Evolutionary conservation across 768 basidiomycete species (phyloP).

Genomic region (Panaeolus cyanescens): DNA sequence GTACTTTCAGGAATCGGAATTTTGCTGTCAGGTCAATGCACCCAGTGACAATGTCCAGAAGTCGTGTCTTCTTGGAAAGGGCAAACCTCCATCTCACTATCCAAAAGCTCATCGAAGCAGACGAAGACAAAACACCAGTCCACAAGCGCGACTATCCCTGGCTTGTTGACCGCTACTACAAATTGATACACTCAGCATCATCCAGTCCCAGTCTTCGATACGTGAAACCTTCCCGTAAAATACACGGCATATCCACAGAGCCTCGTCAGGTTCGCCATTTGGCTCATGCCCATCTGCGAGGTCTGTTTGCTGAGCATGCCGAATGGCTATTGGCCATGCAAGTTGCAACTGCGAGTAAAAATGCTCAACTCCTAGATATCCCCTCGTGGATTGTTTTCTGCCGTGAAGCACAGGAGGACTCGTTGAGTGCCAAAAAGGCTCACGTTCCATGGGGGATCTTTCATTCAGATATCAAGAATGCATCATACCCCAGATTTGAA

Average conservation of each 20-base stretch:
- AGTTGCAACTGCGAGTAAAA: slow-evolving; percentile 25
- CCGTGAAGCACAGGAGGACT: slow-evolving; percentile 25
- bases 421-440: slow-evolving; percentile 29
- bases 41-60: slow-evolving; percentile 37
- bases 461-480: slow-evolving; percentile 13
- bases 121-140: slow-evolving; percentile 30
- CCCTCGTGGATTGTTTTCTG: slow-evolving; percentile 51
- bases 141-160: slow-evolving; percentile 49
- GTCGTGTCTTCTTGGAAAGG: slow-evolving; percentile 52
- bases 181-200: slow-evolving; percentile 23
- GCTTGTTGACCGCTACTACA: slow-evolving; percentile 46
- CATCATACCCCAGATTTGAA: neutral
- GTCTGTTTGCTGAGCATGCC: slow-evolving; percentile 53
- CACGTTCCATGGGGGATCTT: slow-evolving; percentile 34
- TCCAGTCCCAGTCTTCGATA: slow-evolving; percentile 26
- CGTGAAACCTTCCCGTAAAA: slow-evolving; percentile 34
- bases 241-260: slow-evolving; percentile 24
- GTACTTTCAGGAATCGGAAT: slow-evolving; percentile 33
- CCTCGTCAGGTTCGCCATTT: slow-evolving; percentile 49
- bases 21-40: slow-evolving; percentile 53
- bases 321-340: slow-evolving; percentile 62
- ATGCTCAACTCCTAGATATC: slow-evolving; percentile 39
- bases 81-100: slow-evolving; percentile 52
- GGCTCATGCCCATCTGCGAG: slow-evolving; percentile 50
- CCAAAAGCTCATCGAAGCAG: slow-evolving; percentile 39